Evolutionary conservation across 306 rosid genomes (phyloP).

Genomic region (Argentina anserina): DNA sequence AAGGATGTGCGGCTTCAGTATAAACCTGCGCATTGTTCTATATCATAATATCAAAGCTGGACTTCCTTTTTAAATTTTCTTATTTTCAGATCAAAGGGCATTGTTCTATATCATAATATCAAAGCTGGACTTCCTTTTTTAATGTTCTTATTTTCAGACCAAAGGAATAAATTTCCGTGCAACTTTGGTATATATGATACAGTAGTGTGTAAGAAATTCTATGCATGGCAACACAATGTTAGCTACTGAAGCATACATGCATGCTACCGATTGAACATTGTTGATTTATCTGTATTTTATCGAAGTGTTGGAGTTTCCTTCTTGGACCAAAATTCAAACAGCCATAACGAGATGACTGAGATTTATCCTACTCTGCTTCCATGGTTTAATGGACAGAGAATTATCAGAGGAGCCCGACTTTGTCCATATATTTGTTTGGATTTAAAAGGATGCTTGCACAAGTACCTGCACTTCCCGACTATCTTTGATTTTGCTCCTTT

Average conservation of each 20-base stretch:
- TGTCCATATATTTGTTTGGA: slow-evolving; percentile 3
- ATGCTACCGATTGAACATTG: neutral
- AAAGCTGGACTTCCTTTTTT: neutral
- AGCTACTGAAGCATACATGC: neutral
- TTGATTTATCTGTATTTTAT: neutral
- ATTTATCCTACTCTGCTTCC: neutral
- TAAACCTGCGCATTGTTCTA: neutral
- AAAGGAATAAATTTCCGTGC: neutral
- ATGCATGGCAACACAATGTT: neutral
- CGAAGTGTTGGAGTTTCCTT: neutral
- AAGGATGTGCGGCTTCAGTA: neutral
- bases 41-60: no score
- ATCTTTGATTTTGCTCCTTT: neutral
- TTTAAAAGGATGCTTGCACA: neutral
- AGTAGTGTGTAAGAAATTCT: neutral
- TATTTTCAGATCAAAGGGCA: no score
- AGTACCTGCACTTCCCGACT: neutral
- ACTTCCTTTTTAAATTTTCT: no score
- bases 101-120: no score
- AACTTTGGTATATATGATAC: neutral
- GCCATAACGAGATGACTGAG: neutral
- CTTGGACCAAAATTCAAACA: neutral
- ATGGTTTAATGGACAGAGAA: neutral
- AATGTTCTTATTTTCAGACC: neutral
- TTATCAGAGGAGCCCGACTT: neutral